Percentiles rank a stretch among this genome's conserved stretches.
These are phyloP conservation scores for Pseudonitzschia multiseries DNA, from an alignment of 108 stramenopile genomes.

Conservation along the genomic window DNA sequence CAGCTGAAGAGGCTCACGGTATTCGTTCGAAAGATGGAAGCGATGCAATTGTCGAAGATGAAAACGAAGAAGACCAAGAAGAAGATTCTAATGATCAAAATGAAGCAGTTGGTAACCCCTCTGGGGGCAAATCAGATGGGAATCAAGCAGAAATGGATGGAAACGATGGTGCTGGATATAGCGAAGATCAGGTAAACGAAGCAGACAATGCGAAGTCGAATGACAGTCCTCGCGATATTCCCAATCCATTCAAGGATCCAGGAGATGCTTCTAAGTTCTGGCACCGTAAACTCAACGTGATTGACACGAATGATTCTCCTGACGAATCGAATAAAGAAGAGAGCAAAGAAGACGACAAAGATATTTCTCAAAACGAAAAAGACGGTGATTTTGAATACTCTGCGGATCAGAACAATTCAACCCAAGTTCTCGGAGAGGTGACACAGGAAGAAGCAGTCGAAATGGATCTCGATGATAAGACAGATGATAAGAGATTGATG, in stretches of 20 bases:
- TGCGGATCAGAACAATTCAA: slow-evolving; percentile 53
- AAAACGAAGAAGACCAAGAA: slow-evolving; percentile 29
- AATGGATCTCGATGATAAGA: slow-evolving; percentile 53
- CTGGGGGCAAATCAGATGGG: slow-evolving; percentile 19
- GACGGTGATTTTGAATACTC: slow-evolving; percentile 81
- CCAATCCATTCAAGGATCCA: slow-evolving; percentile 87
- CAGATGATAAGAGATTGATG: slow-evolving; percentile 43
- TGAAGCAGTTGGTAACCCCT: slow-evolving; percentile 27
- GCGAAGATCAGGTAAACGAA: slow-evolving; percentile 32
- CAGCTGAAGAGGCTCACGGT: slow-evolving; percentile 49
- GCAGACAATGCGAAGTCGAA: slow-evolving; percentile 27
- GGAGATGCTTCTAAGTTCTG: slow-evolving; percentile 84
- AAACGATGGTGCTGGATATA: slow-evolving; percentile 28
- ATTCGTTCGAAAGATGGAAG: slow-evolving; percentile 56
- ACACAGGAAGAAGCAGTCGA: slow-evolving; percentile 45
- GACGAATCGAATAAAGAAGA: slow-evolving; percentile 41
- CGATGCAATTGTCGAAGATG: slow-evolving; percentile 42
- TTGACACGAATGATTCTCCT: slow-evolving; percentile 29
- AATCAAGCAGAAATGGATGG: slow-evolving; percentile 21
- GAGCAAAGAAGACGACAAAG: slow-evolving; percentile 30
- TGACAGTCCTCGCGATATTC: slow-evolving; percentile 32
- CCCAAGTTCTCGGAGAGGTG: slow-evolving; percentile 78
- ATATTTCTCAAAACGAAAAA: slow-evolving; percentile 31
- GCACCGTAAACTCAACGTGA: slow-evolving; percentile 72
- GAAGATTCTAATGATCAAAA: slow-evolving; percentile 38